These are phyloP conservation scores for Magnolia kwangsiensis DNA, from an alignment of 164 flowering plant species.

Conservation along the genomic window DNA sequence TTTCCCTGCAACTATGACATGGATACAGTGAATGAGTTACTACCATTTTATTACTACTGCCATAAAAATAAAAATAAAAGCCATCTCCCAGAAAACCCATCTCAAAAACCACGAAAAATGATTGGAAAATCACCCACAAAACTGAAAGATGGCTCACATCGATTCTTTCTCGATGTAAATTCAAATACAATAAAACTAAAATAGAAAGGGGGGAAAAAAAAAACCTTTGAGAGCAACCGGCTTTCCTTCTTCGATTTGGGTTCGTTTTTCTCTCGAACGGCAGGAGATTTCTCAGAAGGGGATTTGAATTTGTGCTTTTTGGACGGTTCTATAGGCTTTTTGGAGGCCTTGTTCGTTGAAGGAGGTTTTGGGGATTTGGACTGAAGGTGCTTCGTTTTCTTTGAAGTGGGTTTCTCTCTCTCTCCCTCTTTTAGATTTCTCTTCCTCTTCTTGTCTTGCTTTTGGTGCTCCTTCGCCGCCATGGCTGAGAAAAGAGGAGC, in stretches of 20 bases:
- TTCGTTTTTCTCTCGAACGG: slow-evolving; percentile 18
- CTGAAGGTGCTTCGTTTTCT: slow-evolving; percentile 30
- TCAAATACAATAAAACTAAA: background rate
- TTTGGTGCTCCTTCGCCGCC: slow-evolving; percentile 48
- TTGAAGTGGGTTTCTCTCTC: slow-evolving; percentile 17
- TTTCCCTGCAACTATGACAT: too few relatives aligned
- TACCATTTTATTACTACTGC: background rate
- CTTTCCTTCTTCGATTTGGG: slow-evolving; percentile 38
- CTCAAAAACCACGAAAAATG: background rate
- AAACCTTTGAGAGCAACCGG: slow-evolving; percentile 66
- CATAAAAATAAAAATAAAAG: too few relatives aligned
- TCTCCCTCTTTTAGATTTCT: slow-evolving; percentile 7
- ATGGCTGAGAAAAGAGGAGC: slow-evolving; percentile 23
- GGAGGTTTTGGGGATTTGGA: slow-evolving; percentile 19
- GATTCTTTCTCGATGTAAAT: too few relatives aligned
- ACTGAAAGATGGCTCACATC: too few relatives aligned
- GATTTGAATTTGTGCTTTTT: slow-evolving; percentile 18
- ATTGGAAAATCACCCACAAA: too few relatives aligned
- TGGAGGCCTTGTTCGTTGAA: slow-evolving; percentile 9
- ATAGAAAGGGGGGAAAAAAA: background rate
- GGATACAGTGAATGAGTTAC: too few relatives aligned
- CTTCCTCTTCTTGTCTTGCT: slow-evolving; percentile 45
- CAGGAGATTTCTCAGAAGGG: slow-evolving; percentile 18
- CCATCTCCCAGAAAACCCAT: background rate
- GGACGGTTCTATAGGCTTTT: slow-evolving; percentile 28